Percentiles rank a stretch among this genome's conserved stretches.
Conservation (phyloP, 2,329 filamentous ascomycete genomes). For the Allantophomopsis cytisporea region DNA sequence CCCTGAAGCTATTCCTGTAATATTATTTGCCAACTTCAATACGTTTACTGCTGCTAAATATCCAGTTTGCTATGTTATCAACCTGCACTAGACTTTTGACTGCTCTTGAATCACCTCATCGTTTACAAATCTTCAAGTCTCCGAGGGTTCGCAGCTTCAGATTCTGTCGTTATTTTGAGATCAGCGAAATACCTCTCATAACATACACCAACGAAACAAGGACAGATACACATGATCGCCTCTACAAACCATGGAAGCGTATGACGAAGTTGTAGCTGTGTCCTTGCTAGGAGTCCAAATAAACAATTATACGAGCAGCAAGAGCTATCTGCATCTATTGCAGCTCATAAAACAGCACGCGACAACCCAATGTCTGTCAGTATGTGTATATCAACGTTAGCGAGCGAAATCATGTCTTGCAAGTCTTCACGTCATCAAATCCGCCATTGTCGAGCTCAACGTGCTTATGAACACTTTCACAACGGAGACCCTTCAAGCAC, state of each 20-base stretch:
- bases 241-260: constrained; percentile 9
- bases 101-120: no score
- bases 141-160: no score
- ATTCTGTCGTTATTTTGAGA: no score
- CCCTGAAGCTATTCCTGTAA: no score
- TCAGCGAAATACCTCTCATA: no score
- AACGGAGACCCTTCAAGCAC: constrained; percentile 33
- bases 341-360: constrained; percentile 38
- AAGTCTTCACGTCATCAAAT: constrained; percentile 26
- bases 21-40: no score
- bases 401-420: constrained; percentile 28
- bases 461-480: constrained; percentile 54
- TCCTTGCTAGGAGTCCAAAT: constrained; percentile 27
- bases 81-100: no score
- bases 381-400: constrained; percentile 29
- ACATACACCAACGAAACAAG: no score
- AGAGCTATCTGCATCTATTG: constrained; percentile 37
- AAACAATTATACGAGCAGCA: constrained; percentile 28
- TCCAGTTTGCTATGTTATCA: no score
- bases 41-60: no score
- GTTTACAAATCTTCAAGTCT: no score
- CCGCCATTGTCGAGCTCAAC: constrained; percentile 48
- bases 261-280: constrained; percentile 27
- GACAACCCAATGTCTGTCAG: constrained; percentile 8
- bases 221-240: not conserved